Evolutionary conservation across 2,329 filamentous ascomycete genomes (phyloP).

Genomic region (Trichoderma sp.): DNA sequence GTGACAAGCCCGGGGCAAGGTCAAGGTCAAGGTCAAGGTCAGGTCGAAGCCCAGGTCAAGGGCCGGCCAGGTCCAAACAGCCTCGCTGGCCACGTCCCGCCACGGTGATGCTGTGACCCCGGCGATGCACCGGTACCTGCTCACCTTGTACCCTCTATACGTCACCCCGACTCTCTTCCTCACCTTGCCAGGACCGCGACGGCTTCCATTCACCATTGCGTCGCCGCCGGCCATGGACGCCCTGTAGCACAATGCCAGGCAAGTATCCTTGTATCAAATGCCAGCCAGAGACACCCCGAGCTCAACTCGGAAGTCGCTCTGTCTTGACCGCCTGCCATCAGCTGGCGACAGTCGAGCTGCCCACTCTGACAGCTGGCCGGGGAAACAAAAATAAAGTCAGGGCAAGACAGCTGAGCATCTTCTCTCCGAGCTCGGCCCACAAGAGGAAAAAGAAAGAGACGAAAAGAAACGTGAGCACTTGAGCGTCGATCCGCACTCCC

Average conservation of each 20-base stretch:
- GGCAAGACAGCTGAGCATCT: neutral
- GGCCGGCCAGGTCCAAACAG: neutral
- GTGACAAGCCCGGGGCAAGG: neutral
- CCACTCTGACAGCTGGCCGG: conserved; percentile 19
- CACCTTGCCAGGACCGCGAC: neutral
- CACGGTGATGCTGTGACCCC: conserved; percentile 11
- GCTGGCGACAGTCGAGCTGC: conserved; percentile 36
- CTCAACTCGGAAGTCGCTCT: conserved; percentile 33
- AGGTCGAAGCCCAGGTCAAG: no score
- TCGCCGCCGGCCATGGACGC: neutral
- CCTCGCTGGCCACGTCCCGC: neutral
- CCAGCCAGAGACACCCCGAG: conserved; percentile 21
- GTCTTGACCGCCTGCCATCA: conserved; percentile 29
- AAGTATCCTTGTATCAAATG: neutral
- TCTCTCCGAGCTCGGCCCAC: neutral
- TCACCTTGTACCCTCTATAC: neutral
- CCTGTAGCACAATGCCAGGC: conserved; percentile 15
- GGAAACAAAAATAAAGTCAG: neutral
- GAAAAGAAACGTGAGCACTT: no score
- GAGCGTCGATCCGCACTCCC: no score
- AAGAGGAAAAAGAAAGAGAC: neutral
- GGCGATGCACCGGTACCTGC: neutral
- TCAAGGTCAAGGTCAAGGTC: no score
- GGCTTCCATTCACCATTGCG: conserved; percentile 21
- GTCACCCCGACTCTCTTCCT: conserved; percentile 4